Conservation (phyloP, 2,329 filamentous ascomycete species). For the Corniculantispora saksenae region DNA sequence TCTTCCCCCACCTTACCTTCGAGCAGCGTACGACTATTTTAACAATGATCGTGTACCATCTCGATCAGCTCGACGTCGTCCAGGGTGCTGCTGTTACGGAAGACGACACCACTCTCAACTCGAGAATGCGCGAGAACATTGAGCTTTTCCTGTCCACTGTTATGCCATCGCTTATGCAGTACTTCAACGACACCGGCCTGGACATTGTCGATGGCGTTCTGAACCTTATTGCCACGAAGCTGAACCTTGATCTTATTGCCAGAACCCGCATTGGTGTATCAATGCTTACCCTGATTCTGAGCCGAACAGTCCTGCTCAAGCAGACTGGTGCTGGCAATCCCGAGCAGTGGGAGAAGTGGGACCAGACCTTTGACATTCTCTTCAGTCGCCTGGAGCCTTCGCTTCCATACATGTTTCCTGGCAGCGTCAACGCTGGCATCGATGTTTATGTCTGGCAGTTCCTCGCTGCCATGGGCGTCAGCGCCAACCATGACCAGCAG, state of each 20-base stretch:
- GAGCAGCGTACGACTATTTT: conserved; percentile 93
- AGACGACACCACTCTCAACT: conserved; percentile 71
- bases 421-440: conserved; percentile 83
- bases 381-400: conserved; percentile 86
- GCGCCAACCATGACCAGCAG: conserved; percentile 90
- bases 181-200: conserved; percentile 86
- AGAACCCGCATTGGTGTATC: conserved; percentile 85
- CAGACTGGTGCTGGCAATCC: conserved; percentile 72
- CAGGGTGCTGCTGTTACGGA: conserved; percentile 73
- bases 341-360: conserved; percentile 80
- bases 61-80: conserved; percentile 90
- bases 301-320: conserved; percentile 89
- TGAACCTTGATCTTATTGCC: conserved; percentile 81
- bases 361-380: conserved; percentile 77
- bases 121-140: conserved; percentile 83
- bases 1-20: conserved; percentile 89
- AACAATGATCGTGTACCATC: conserved; percentile 91
- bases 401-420: conserved; percentile 84
- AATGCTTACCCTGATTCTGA: conserved; percentile 91
- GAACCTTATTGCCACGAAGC: conserved; percentile 78
- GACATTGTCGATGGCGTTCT: conserved; percentile 89
- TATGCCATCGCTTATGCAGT: conserved; percentile 85
- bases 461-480: conserved; percentile 90
- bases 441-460: conserved; percentile 99
- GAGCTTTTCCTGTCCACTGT: conserved; percentile 87